Percentiles rank a stretch among this genome's conserved stretches.
These are phyloP conservation scores for Wickerhamomyces sp. DNA, from an alignment of 1,139 yeast genomes.

Conservation along the genomic window DNA sequence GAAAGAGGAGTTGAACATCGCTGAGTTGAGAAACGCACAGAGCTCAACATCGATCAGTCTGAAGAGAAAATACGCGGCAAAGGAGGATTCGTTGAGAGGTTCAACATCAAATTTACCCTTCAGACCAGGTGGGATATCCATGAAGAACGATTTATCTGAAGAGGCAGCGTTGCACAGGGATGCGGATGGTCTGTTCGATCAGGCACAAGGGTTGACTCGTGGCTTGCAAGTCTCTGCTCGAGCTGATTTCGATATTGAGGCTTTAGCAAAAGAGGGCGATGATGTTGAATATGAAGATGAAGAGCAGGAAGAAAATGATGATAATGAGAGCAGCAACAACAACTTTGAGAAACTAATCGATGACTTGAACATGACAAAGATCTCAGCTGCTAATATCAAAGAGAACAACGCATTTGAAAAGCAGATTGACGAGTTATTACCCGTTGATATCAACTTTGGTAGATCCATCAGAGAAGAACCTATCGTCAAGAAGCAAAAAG, in stretches of 20 bases:
- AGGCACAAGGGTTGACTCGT: slow-evolving; percentile 77
- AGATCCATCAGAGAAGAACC: slow-evolving; percentile 30
- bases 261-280: slow-evolving; percentile 14
- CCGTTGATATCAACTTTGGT: slow-evolving; percentile 52
- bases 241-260: too few species aligned
- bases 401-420: slow-evolving; percentile 15
- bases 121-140: slow-evolving; percentile 80
- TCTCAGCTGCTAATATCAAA: too few species aligned
- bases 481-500: slow-evolving; percentile 28
- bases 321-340: too few species aligned
- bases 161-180: slow-evolving; percentile 52
- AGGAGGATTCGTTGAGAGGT: slow-evolving; percentile 61
- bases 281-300: slow-evolving; percentile 20
- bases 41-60: slow-evolving; percentile 71
- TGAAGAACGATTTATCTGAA: slow-evolving; percentile 29
- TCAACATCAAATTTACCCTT: slow-evolving; percentile 78
- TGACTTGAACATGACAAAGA: too few species aligned
- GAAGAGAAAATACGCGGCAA: slow-evolving; percentile 61
- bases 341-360: too few species aligned
- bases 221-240: too few species aligned
- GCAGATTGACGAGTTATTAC: slow-evolving; percentile 74
- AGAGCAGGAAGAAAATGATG: slow-evolving; percentile 6
- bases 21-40: slow-evolving; percentile 47
- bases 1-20: slow-evolving; percentile 50
- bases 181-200: slow-evolving; percentile 67